Evolutionary conservation across 2,329 filamentous ascomycete genomes (phyloP).

Genomic region (Exophiala bonariae): DNA sequence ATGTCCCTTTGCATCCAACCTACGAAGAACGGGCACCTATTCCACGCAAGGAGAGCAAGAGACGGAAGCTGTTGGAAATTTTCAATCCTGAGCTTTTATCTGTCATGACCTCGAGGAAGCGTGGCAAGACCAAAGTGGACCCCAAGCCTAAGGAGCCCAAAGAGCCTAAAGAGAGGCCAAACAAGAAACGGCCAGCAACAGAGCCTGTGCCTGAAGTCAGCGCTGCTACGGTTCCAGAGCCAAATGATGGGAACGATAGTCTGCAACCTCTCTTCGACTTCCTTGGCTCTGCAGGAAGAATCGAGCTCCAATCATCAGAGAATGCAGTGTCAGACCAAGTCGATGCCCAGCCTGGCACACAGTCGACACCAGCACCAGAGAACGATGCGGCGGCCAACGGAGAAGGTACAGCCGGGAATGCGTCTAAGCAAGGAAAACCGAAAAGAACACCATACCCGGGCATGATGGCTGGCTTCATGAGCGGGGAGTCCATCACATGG

Average conservation of each 20-base stretch:
- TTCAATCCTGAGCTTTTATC: constrained; percentile 22
- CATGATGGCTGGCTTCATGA: constrained; percentile 16
- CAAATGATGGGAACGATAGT: constrained; percentile 8
- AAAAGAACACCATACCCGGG: constrained; percentile 8
- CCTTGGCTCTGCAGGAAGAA: constrained; percentile 19
- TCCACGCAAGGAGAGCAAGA: constrained; percentile 22
- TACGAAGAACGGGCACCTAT: constrained; percentile 25
- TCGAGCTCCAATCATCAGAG: constrained; percentile 4
- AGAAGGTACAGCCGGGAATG: background rate
- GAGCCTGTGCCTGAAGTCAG: constrained; percentile 9
- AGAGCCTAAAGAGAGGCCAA: background rate
- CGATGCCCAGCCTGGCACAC: no score
- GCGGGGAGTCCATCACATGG: constrained; percentile 12
- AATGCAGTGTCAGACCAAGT: background rate
- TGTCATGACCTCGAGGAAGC: no score
- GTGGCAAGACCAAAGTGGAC: constrained; percentile 3
- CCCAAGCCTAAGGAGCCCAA: constrained; percentile 10
- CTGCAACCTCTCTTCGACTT: constrained; percentile 26
- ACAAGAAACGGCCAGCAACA: constrained; percentile 8
- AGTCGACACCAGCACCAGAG: background rate
- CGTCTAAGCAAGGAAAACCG: background rate
- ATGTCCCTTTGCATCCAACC: constrained; percentile 25
- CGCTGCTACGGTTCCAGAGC: background rate
- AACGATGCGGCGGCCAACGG: background rate
- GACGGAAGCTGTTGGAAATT: constrained; percentile 22